These are phyloP conservation scores for Lotus japonicus DNA, from an alignment of 306 rosid genomes.

Conservation along the genomic window DNA sequence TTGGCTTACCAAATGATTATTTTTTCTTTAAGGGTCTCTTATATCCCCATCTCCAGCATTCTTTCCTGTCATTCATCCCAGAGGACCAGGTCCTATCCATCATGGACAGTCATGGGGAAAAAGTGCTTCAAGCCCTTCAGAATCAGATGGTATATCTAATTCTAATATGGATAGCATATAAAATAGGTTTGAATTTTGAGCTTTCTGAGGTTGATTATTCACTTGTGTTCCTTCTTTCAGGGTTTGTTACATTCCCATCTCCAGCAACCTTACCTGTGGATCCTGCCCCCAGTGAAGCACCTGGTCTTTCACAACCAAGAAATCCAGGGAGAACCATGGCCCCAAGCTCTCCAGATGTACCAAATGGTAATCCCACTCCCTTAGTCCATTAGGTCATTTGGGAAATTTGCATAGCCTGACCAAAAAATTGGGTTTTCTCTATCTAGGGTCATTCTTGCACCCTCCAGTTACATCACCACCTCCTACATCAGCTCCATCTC, in stretches of 20 bases:
- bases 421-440: constrained; percentile 19
- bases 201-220: background rate
- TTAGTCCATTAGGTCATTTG: constrained; percentile 11
- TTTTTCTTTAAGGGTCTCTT: constrained; percentile 38
- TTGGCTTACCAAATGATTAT: constrained; percentile 6
- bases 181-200: constrained; percentile 3
- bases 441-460: constrained; percentile 45
- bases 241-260: constrained; percentile 44
- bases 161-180: background rate
- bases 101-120: constrained; percentile 36
- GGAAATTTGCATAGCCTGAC: constrained; percentile 12
- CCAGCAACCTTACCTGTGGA: constrained; percentile 33
- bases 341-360: background rate
- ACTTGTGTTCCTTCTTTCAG: constrained; percentile 29
- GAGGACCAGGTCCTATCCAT: constrained; percentile 39
- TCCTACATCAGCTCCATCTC: constrained; percentile 34
- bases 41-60: constrained; percentile 53
- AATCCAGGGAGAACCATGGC: too few species aligned
- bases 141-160: constrained; percentile 24
- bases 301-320: constrained; percentile 15
- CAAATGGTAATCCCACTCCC: constrained; percentile 40
- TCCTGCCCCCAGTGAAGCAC: constrained; percentile 41
- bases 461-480: constrained; percentile 41
- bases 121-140: constrained; percentile 40
- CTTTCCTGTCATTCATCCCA: constrained; percentile 33